Conservation (phyloP, 129 eudicot genomes). For the Helichrysum umbraculigerum region DNA sequence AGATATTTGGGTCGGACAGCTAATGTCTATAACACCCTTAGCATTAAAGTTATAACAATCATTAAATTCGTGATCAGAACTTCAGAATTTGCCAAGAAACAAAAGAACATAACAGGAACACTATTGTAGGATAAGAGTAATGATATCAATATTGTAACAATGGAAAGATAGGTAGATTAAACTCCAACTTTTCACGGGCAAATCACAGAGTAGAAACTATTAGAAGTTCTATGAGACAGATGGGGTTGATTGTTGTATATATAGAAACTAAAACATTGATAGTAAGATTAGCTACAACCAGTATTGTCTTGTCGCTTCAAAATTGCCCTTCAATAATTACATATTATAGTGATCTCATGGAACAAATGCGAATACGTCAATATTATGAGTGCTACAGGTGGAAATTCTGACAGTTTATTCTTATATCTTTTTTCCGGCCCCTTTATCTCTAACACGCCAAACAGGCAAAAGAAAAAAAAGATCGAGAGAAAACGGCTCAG, state of each 20-base stretch:
- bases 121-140: too few species aligned
- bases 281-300: neutral
- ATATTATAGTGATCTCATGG: too few species aligned
- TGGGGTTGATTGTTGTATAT: neutral
- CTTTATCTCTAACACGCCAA: too few species aligned
- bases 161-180: neutral
- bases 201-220: neutral
- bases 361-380: too few species aligned
- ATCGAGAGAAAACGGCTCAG: too few species aligned
- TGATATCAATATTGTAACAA: neutral
- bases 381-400: too few species aligned
- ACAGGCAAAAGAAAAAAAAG: too few species aligned
- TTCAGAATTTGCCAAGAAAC: neutral
- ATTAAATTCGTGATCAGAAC: neutral
- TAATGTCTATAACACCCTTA: neutral
- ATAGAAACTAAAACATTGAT: neutral
- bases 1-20: neutral
- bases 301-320: too few species aligned
- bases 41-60: neutral
- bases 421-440: too few species aligned
- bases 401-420: too few species aligned
- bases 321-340: neutral
- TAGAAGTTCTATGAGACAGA: neutral
- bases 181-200: neutral
- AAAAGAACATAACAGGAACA: too few species aligned